phyloP scores from a whole-genome alignment of 495 filamentous ascomycete genomes.

The Podospora tetraspora region DNA sequence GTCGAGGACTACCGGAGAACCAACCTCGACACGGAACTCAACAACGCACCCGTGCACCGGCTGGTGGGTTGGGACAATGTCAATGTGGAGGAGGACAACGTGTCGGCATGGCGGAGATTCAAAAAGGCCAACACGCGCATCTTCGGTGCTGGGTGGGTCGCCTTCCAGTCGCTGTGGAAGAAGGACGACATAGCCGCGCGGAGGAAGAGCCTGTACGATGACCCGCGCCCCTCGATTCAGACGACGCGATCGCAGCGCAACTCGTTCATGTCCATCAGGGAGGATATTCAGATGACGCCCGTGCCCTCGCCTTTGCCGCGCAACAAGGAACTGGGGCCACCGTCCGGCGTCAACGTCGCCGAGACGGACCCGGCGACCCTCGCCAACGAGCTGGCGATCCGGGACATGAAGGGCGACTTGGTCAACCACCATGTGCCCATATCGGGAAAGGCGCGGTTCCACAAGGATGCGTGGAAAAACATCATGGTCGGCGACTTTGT shows the following conservation, averaged over 20 bases:
- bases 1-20: constrained; percentile 96
- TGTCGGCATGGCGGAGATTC: constrained; percentile 79
- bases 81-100: constrained; percentile 80
- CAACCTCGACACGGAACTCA: constrained; percentile 85
- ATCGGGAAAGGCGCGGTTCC: constrained; percentile 63
- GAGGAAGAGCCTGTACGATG: constrained; percentile 25
- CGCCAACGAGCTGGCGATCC: constrained; percentile 58
- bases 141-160: constrained; percentile 53
- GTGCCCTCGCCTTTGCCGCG: constrained; percentile 74
- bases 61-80: constrained; percentile 87
- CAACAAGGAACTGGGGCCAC: constrained; percentile 21
- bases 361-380: constrained; percentile 41
- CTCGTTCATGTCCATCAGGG: constrained; percentile 51
- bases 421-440: constrained; percentile 43
- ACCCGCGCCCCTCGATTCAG: constrained; percentile 61
- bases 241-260: constrained; percentile 54
- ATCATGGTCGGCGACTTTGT: constrained; percentile 96
- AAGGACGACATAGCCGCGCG: constrained; percentile 32
- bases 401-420: constrained; percentile 40
- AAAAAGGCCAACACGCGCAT: constrained; percentile 81
- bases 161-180: constrained; percentile 37
- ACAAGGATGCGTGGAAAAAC: constrained; percentile 91
- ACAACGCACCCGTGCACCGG: constrained; percentile 92
- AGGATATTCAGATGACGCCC: constrained; percentile 88
- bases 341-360: constrained; percentile 31